A percentile compares a stretch with the other conserved stretches of the same genome.
Conservation (phyloP, 1,284 basidiomycete genomes). For the Pseudozyma thailandica region DNA sequence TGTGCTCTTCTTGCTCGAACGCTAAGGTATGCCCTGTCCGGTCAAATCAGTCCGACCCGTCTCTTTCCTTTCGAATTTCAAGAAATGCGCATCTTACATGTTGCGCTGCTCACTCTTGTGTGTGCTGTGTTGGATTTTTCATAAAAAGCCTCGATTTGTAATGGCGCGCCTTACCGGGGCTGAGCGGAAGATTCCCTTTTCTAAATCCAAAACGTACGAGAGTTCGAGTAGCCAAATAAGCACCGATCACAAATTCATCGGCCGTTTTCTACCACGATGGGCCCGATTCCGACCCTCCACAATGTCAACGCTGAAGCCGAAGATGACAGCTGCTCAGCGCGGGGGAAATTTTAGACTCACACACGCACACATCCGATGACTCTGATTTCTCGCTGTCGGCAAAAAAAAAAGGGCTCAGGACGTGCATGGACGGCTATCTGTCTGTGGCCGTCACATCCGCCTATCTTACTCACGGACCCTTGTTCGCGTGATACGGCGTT, state of each 20-base stretch:
- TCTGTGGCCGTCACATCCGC: background rate
- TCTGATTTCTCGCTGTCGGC: background rate
- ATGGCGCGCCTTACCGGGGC: slow-evolving; percentile 20
- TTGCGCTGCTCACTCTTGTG: slow-evolving; percentile 8
- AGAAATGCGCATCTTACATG: background rate
- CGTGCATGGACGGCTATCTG: background rate
- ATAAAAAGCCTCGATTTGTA: slow-evolving; percentile 25
- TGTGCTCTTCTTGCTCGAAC: background rate
- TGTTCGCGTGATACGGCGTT: too few relatives aligned
- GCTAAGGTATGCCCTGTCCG: background rate
- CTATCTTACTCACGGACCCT: too few relatives aligned
- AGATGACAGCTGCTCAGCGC: too few relatives aligned
- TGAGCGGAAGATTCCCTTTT: slow-evolving; percentile 24
- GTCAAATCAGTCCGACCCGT: slow-evolving; percentile 14
- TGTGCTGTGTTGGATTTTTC: slow-evolving; percentile 3
- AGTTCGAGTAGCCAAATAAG: background rate
- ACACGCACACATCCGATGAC: background rate
- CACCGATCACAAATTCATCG: slow-evolving; percentile 26
- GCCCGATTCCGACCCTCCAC: slow-evolving; percentile 16
- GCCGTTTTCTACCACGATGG: background rate
- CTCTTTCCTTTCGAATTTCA: slow-evolving; percentile 18
- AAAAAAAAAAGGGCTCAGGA: background rate
- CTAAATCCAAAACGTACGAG: slow-evolving; percentile 19
- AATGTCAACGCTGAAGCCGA: too few relatives aligned
- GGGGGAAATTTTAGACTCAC: too few relatives aligned